Evolutionary conservation across 306 rosid genomes (phyloP).

Genomic region (Acacia confusa): DNA sequence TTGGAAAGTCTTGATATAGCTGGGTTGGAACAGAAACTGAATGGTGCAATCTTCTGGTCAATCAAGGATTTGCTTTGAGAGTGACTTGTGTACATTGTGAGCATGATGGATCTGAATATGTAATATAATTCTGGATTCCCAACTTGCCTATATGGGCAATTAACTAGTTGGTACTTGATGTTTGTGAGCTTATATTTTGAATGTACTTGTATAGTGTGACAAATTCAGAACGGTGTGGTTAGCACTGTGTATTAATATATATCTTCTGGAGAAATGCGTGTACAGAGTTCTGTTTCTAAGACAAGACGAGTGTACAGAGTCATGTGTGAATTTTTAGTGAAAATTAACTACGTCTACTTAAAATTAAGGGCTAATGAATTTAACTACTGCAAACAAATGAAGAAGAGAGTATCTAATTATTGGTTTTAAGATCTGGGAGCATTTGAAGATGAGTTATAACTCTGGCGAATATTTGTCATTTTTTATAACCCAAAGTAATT

Average conservation of each 20-base stretch:
- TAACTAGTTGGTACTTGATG: not conserved
- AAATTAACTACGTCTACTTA: not conserved
- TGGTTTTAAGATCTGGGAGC: not conserved
- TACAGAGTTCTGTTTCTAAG: not conserved
- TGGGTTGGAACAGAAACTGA: slow-evolving; percentile 34
- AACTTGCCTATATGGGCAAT: not conserved
- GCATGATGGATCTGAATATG: not conserved
- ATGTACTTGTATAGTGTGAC: not conserved
- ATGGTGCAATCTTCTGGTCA: slow-evolving; percentile 21
- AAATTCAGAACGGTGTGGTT: not conserved
- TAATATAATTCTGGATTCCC: not conserved
- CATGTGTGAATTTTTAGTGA: not conserved
- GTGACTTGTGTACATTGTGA: not conserved
- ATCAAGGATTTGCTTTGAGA: slow-evolving; percentile 11
- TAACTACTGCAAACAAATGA: not conserved
- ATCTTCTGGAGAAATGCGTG: not conserved
- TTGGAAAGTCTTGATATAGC: slow-evolving; percentile 30
- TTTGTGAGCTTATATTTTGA: not conserved
- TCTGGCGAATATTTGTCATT: not conserved
- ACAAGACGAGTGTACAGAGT: not conserved
- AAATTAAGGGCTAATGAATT: not conserved
- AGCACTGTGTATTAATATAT: not conserved
- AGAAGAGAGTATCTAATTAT: not conserved
- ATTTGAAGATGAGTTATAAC: not conserved
- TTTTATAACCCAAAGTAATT: not conserved